Base-by-base conservation (phyloP, 805 yeast species). In the Lipomyces mesembrius region DNA sequence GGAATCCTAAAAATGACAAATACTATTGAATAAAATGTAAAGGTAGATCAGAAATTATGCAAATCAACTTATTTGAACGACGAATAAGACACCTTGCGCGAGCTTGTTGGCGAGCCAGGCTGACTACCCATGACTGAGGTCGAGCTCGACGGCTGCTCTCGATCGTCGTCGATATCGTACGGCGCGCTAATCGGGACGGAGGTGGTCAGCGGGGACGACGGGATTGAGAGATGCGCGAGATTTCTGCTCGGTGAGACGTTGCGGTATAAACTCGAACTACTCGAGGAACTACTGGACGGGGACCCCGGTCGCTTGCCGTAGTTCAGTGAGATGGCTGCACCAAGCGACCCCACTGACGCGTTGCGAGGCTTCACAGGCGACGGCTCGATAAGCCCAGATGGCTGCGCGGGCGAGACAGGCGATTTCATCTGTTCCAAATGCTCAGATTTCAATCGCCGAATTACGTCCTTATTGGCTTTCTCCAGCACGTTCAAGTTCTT, bases 391-490 rank as follows among this genome's bases (percentile, higher is more conserved):
- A 65, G 46, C 4, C 69, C 68, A 7, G 69, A 64, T 39, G 70
- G 70, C 37, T 59, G 61, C 29, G 57, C 65, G 1, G 70, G 61
- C 20, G 60, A 37, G 39, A 62, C 35, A 17, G 65, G 68, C 25
- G 63, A 49, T 59, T 67, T 65, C 71, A 67, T 67, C 60, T 85
- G 87, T 70, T 87, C 91, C 70, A 88, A 71, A 76, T 91, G 96
- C 76, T 94, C 98, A 37, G 83, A 88, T 74, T 92, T 90, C 75
- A 95, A 83, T 69, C 97, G 81, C 74, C 91, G 90, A 70, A 95
- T 92, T 14, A 90, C 93, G 78, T 93, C 98, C 75, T 91, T 92
- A 75, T 95, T 95, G 8, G 97, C 98, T 73, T 90, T 90, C 73
- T 95, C 98, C 64, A 96, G 83, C 5, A 95, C 95, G 3, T 94